Evolutionary conservation across 2,329 filamentous ascomycete species (phyloP), one percentile per base, ranked within the genome.

Genomic region (Ceratocystis variospora): DNA sequence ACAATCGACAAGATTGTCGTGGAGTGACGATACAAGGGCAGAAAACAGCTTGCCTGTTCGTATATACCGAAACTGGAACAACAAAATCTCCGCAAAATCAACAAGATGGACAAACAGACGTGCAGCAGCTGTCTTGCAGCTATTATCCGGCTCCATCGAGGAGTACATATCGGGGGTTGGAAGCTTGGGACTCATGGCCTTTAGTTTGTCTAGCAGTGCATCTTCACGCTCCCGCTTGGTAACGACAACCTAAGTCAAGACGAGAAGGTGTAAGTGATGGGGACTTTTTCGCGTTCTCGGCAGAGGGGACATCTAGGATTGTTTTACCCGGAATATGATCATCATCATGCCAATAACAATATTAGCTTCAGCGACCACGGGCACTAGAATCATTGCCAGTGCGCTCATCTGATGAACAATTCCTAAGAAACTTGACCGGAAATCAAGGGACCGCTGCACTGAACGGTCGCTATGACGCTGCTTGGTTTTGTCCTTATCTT

Each of bases 191-290:
- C 50, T 41, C 28, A 67, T 48, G 3, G 12, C 28, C 6, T 57
- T 63, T n/a, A 67, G 25, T 37, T 65, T 55, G 22, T 53, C 62
- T 33, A 64, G 15, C 10, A 67, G 46, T 1, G 25, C 10, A n/a
- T 67, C 66, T 61, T 67, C 66, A 5, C 62, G 28, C n/a, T 67
- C 66, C 62, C 66, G 48, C 28, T 28, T 64, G 17, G 55, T 64
- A n/a, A 62, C 31, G 22, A 62, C 62, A n/a, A 57, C 62, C 66
- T 67, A 62, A 37, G 3, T 37, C n/a, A 33, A 10, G 37, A 15
- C 48, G 3, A 25, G 37, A 8, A 8, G 5, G 8, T 53, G 48
- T 53, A 25, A 53, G 48, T 12, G 6, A 25, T 25, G 7, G 5
- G 48, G 22, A 53, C 48, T 25, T 3, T 10, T 41, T n/a, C 37